These are phyloP conservation scores for Corymbia citriodora DNA, from an alignment of 441 rosid genomes.

Conservation along the genomic window DNA sequence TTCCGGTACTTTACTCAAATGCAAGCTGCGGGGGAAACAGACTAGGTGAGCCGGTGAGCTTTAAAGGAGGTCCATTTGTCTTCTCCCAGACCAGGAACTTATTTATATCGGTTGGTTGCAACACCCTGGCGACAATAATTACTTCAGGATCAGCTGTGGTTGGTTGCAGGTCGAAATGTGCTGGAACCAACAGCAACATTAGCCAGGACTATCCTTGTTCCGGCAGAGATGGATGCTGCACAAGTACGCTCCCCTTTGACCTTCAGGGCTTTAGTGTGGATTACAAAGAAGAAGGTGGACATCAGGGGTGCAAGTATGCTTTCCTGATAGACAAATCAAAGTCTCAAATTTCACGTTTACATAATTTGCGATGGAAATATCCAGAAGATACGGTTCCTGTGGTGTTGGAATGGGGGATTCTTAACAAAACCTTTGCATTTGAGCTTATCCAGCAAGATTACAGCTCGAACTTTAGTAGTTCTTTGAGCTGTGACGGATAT, in stretches of 20 bases:
- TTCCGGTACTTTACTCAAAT: neutral
- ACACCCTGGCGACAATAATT: neutral
- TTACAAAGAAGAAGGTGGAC: neutral
- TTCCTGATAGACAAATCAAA: neutral
- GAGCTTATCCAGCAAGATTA: neutral
- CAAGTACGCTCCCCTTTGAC: neutral
- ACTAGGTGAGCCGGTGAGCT: neutral
- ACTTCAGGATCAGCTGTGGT: rapidly evolving
- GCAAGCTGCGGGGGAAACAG: neutral
- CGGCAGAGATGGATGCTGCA: neutral
- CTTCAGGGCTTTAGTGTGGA: neutral
- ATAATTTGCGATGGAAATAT: neutral
- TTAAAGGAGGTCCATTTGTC: neutral
- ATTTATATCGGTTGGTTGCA: neutral
- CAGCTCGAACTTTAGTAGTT: rapidly evolving
- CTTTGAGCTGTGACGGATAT: rapidly evolving
- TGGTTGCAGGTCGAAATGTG: neutral
- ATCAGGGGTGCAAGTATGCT: neutral
- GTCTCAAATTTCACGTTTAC: neutral
- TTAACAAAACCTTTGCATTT: neutral
- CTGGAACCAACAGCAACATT: neutral
- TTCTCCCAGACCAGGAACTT: neutral
- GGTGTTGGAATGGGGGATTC: neutral
- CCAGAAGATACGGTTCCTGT: neutral
- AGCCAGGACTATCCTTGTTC: neutral